A percentile compares a stretch with the other conserved stretches of the same genome.
Conservation (phyloP, 306 rosid genomes). For the Gastrolobium bilobum region DNA sequence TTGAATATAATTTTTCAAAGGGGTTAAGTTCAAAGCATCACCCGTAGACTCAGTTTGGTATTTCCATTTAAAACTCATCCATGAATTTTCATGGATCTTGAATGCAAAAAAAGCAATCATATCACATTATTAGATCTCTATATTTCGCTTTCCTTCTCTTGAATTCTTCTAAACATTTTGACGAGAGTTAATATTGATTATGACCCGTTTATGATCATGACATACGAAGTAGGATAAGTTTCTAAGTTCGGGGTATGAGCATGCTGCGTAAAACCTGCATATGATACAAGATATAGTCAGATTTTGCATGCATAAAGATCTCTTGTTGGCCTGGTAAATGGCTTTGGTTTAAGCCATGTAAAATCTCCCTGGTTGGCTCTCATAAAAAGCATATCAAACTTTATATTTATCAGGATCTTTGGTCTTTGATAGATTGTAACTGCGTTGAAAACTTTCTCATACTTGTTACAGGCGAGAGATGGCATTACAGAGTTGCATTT, state of each 20-base stretch:
- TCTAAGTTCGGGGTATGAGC: not conserved
- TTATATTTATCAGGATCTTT: not conserved
- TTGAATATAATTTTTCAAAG: not conserved
- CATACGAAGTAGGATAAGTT: not conserved
- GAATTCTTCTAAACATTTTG: not conserved
- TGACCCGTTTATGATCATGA: not conserved
- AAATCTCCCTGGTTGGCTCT: constrained; percentile 28
- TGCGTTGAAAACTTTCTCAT: not conserved
- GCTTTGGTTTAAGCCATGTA: not conserved
- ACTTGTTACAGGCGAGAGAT: constrained; percentile 69
- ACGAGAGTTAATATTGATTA: not conserved
- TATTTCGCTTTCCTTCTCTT: not conserved
- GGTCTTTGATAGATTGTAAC: not conserved
- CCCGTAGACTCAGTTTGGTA: not conserved
- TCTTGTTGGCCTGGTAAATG: not conserved
- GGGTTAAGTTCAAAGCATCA: not conserved
- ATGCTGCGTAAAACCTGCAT: not conserved
- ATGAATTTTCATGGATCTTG: not conserved
- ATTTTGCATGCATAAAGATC: constrained; percentile 13
- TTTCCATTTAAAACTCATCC: not conserved
- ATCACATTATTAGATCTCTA: not conserved
- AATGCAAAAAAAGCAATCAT: not conserved
- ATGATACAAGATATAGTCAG: too few relatives aligned
- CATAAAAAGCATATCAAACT: constrained; percentile 4
- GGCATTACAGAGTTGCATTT: constrained; percentile 77